phyloP scores from a whole-genome alignment of 2,329 filamentous ascomycete genomes.

The Sordariomycetes sp. region DNA sequence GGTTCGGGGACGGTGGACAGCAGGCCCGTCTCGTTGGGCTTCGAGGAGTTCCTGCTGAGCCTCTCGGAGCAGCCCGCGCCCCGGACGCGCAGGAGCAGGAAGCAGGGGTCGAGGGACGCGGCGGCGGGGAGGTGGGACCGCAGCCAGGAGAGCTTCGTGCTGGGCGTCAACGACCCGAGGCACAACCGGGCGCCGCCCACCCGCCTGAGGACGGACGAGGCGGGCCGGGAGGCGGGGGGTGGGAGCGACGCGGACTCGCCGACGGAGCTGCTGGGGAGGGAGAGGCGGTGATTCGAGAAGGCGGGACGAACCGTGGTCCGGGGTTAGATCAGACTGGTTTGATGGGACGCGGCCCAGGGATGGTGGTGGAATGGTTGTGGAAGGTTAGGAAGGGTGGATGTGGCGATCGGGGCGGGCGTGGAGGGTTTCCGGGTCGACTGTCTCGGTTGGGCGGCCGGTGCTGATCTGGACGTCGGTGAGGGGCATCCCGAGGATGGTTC shows the following conservation, averaged over 20 bases:
- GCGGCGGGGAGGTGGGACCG: constrained; percentile 11
- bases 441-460: not conserved
- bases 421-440: not conserved
- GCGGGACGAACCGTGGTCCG: not conserved
- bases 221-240: constrained; percentile 4
- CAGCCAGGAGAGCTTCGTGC: constrained; percentile 19
- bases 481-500: not conserved
- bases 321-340: constrained; percentile 2
- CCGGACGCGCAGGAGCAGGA: not conserved
- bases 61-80: not conserved
- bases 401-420: not conserved
- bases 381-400: not conserved
- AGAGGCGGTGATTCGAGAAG: not conserved
- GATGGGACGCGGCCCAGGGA: not conserved
- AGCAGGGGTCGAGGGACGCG: not conserved
- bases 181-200: constrained; percentile 4
- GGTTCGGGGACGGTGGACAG: constrained; percentile 4
- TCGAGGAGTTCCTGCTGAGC: constrained; percentile 1
- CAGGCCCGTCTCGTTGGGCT: constrained; percentile 7
- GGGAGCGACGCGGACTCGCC: not conserved
- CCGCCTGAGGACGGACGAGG: constrained; percentile 8
- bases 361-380: not conserved
- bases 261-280: not conserved
- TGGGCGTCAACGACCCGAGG: constrained; percentile 17
- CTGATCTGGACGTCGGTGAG: not conserved